Base-by-base conservation (phyloP, 2,329 filamentous ascomycete species). In the Zalaria sp. region DNA sequence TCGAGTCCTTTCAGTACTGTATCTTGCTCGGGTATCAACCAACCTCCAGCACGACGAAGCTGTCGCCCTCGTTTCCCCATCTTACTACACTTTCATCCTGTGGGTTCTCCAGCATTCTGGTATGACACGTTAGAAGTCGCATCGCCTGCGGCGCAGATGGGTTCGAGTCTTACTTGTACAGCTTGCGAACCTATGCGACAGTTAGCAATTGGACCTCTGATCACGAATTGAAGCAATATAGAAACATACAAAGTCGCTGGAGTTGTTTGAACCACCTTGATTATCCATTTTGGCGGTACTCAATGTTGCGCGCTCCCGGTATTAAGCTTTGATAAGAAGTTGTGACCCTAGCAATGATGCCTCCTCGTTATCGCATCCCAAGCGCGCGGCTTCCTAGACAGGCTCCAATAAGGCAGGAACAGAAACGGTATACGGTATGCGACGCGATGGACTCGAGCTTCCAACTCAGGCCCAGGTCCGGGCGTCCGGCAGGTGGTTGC, bases 31-130 rank as follows among this genome's bases (percentile, higher is more conserved):
- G 18, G 18, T 18, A 18, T 18, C 39, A 43, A 50, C 58, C 47
- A 72, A 95, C 91, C 77, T 98, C 91, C 41, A 96, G 71, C 39
- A 98, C 93, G 44, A 98, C 89, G 58, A 98, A 98, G 52, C 87
- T 94, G 57, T 95, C 85, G 41, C 87, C 88, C 49, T 88, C 81
- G 51, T 93, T 86, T 46, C 88, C 88, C 91, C 91, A 98, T 64
- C 89, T 75, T 38, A 96, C 91, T 46, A 96, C 88, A 46, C 83
- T 81, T 53, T 88, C 79, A 61, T 98, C 93, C 41, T 85, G 81
- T 31, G 88, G 88, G 57, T 93, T 93, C 64, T 96, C 89, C 55
- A 98, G 71, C 91, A 98, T 98, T 61, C 86, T 93, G 58, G 46
- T 39, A 18, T 18, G 18, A 18, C 18, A 18, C 18, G 18, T 18